Evolutionary conservation across 768 basidiomycete genomes (phyloP).

Genomic region (Lepiota subincarnata): DNA sequence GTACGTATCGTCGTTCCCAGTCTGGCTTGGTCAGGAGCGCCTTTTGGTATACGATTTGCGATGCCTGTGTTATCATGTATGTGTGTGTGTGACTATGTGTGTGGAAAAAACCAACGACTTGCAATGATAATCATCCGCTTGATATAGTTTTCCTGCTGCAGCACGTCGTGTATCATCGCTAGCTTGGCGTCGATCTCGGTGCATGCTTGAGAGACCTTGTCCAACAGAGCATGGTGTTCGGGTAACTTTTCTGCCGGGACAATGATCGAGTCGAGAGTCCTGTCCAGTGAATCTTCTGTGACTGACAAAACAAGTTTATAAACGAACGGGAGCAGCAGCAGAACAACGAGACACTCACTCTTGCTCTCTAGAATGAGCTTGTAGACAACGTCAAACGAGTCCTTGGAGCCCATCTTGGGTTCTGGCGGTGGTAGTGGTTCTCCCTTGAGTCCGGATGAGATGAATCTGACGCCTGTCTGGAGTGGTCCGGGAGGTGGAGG

Average conservation of each 20-base stretch:
- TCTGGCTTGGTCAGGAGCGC: slow-evolving; percentile 8
- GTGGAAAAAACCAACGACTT: neutral
- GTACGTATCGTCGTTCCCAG: slow-evolving; percentile 12
- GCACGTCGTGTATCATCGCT: slow-evolving; percentile 12
- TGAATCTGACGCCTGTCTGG: neutral
- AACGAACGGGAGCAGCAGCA: too few relatives aligned
- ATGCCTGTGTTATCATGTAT: neutral
- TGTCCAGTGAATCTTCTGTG: slow-evolving; percentile 4
- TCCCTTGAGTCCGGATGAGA: slow-evolving; percentile 10
- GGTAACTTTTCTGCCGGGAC: slow-evolving; percentile 10
- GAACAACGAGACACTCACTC: neutral
- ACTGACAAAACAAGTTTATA: neutral
- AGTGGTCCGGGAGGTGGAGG: too few relatives aligned
- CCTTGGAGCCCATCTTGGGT: slow-evolving; percentile 11
- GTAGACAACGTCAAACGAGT: slow-evolving; percentile 11
- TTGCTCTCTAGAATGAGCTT: slow-evolving; percentile 8
- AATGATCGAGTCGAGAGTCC: slow-evolving; percentile 10
- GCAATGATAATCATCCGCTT: slow-evolving; percentile 13
- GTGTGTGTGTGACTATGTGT: neutral
- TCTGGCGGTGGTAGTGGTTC: slow-evolving; percentile 8
- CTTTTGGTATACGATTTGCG: slow-evolving; percentile 12
- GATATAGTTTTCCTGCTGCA: slow-evolving; percentile 11
- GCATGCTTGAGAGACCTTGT: slow-evolving; percentile 12
- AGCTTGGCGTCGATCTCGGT: slow-evolving; percentile 11
- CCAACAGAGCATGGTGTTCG: slow-evolving; percentile 11